Conservation (phyloP, 176 grass and related monocot genomes). For the Hsuehochloa calcarea region DNA sequence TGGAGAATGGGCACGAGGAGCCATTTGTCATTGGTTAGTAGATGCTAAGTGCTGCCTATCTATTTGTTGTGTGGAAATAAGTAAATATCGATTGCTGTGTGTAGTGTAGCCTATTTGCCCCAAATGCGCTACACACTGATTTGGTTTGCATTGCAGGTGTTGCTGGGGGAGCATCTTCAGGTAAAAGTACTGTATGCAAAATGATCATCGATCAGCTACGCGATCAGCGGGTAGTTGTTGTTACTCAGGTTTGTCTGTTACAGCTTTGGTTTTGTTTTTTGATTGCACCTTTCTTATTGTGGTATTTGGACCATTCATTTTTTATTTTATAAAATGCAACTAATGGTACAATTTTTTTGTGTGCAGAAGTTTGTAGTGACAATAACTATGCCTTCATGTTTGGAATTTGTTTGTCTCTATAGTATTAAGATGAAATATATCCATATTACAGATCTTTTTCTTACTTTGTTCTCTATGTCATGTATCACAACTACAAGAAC, state of each 20-base stretch:
- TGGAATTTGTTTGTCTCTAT: neutral
- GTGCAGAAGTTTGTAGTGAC: neutral
- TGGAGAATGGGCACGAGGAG: conserved; percentile 72
- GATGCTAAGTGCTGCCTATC: neutral
- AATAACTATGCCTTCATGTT: neutral
- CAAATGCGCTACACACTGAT: neutral
- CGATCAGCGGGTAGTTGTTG: conserved; percentile 78
- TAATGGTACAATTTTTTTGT: neutral
- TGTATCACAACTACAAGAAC: neutral
- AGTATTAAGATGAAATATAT: neutral
- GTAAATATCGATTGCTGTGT: neutral
- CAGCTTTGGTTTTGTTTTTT: neutral
- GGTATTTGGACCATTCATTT: neutral
- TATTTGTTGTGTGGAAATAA: neutral
- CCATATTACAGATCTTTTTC: neutral
- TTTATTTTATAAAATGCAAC: neutral
- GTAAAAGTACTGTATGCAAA: conserved; percentile 84
- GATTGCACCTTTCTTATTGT: neutral
- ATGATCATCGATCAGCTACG: conserved; percentile 95
- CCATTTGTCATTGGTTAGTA: conserved; percentile 95
- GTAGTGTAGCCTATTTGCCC: neutral
- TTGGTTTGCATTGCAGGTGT: conserved; percentile 52
- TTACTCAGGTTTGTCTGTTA: conserved; percentile 66
- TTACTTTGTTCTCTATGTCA: neutral
- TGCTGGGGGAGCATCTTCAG: conserved; percentile 77